A percentile compares a stretch with the other conserved stretches of the same genome.
Conservation (phyloP, 441 rosid species). For the Syzygium malaccense region DNA sequence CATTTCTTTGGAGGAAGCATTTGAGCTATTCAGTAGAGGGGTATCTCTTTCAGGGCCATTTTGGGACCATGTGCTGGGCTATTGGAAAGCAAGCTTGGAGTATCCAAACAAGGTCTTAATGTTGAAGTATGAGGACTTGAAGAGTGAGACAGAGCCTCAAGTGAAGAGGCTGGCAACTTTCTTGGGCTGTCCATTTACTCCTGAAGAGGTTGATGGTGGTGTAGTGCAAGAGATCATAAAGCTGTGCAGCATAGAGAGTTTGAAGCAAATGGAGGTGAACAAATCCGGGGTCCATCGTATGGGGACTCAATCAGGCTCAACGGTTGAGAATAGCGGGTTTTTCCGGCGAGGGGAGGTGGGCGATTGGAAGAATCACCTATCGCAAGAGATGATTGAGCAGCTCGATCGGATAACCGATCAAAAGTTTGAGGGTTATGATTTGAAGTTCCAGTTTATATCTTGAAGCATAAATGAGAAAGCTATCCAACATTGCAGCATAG, state of each 20-base stretch:
- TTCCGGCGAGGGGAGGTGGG: slow-evolving; percentile 22
- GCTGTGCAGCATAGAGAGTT: slow-evolving; percentile 15
- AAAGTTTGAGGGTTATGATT: slow-evolving; percentile 3
- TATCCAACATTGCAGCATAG: background rate
- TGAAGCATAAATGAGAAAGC: background rate
- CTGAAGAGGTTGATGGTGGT: slow-evolving; percentile 5
- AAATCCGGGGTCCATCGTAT: background rate
- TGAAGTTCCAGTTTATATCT: background rate
- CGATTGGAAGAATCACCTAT: slow-evolving; percentile 19
- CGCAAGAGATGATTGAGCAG: slow-evolving; percentile 6
- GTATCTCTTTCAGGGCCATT: background rate
- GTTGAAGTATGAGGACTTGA: slow-evolving; percentile 16
- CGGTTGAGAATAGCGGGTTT: background rate
- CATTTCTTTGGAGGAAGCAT: slow-evolving; percentile 8
- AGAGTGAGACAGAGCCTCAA: background rate
- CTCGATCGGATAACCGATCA: slow-evolving; percentile 8
- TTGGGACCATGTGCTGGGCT: slow-evolving; percentile 17
- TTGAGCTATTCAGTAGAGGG: slow-evolving; percentile 10
- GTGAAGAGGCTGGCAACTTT: slow-evolving; percentile 13
- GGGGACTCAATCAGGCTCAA: background rate
- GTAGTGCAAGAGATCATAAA: slow-evolving; percentile 4
- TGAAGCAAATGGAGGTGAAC: slow-evolving; percentile 10
- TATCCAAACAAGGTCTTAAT: slow-evolving; percentile 8
- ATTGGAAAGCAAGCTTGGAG: slow-evolving; percentile 18
- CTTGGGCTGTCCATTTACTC: slow-evolving; percentile 17